These are phyloP conservation scores for Curvularia hawaiiensis DNA, from an alignment of 2,329 filamentous ascomycete genomes.

Conservation along the genomic window DNA sequence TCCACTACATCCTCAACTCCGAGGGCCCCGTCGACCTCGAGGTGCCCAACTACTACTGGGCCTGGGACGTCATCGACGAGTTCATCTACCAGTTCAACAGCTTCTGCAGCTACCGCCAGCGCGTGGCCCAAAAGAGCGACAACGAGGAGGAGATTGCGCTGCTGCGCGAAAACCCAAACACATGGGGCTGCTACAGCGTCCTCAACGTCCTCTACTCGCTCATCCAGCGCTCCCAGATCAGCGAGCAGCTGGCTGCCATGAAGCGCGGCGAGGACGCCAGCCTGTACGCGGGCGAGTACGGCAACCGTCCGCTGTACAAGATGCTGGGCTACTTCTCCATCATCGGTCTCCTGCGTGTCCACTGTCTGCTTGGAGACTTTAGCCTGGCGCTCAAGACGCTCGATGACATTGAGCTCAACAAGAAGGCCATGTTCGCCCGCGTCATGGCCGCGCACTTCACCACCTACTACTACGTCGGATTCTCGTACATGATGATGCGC, in stretches of 20 bases:
- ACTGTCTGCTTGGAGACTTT: conserved; percentile 96
- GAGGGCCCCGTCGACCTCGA: conserved; percentile 98
- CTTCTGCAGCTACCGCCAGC: conserved; percentile 95
- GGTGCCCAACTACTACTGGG: conserved; percentile 98
- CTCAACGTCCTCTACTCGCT: conserved; percentile 99
- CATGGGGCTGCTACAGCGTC: conserved; percentile 99
- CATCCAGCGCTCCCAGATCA: conserved; percentile 97
- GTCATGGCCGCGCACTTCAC: conserved; percentile 99
- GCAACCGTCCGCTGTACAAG: conserved; percentile 89
- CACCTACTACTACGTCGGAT: conserved; percentile 99
- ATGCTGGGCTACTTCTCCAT: conserved; percentile 99
- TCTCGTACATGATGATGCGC: conserved; percentile 99
- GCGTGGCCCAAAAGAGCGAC: conserved; percentile 79
- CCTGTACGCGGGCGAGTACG: conserved; percentile 92
- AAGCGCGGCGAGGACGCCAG: conserved; percentile 91
- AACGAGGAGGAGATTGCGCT: conserved; percentile 93
- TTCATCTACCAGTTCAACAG: conserved; percentile 99
- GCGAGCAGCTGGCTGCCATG: conserved; percentile 92
- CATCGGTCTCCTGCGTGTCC: conserved; percentile 93
- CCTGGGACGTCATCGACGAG: conserved; percentile 99
- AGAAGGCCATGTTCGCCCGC: conserved; percentile 99
- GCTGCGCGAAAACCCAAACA: conserved; percentile 95
- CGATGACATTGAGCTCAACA: conserved; percentile 99
- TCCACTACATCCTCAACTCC: conserved; percentile 99
- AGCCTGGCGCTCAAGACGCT: conserved; percentile 97